Base-by-base conservation (phyloP, 441 rosid species). In the Bocquillonia castaneifolia region DNA sequence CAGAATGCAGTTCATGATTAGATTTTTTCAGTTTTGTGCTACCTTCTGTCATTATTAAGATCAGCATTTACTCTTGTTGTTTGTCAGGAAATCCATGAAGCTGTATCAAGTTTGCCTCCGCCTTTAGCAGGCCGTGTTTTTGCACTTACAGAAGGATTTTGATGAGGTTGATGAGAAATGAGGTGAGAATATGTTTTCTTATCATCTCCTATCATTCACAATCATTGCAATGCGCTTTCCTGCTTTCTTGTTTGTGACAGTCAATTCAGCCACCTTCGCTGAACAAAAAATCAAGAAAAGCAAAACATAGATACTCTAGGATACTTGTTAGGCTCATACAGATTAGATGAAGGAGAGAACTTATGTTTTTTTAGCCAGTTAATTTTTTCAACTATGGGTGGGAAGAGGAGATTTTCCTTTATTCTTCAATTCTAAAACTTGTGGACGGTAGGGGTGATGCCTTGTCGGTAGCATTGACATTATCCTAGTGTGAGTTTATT, bases 101-200 rank as follows among this genome's bases (percentile, higher is more conserved):
- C 98, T 13, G 74, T 93, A 54, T 82, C 85, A 26, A 82, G 79
- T 53, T 55, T 91, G 68, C 80, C 82, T 42, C 77, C 86, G 17
- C 86, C 97, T 72, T 75, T 93, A 73, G 72, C 79, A 22, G 92
- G 88, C 74, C 86, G 92, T 64, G 95, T 86, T 68, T 85, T 72
- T 85, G 87, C 94, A 55, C 82, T 93, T 48, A 86, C 91, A 5
- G 89, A 86, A 78, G 96, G 97, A 64, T 86, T 86, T 77, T 87
- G 64, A 70, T 26, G 59, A 39, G 57, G 39, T 22, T 31, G 70
- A 74, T 29, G 10, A 53, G 23, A 37, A 36, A 51, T 10, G 58
- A 36, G 26, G 40, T 69, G 63, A 50, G 47, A 63, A 44, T 26
- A 6, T 10, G 28, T 40, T 32, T 51, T 44, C 51, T 34, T 25